Evolutionary conservation across 306 rosid genomes (phyloP).

Genomic region (Quercus alba): DNA sequence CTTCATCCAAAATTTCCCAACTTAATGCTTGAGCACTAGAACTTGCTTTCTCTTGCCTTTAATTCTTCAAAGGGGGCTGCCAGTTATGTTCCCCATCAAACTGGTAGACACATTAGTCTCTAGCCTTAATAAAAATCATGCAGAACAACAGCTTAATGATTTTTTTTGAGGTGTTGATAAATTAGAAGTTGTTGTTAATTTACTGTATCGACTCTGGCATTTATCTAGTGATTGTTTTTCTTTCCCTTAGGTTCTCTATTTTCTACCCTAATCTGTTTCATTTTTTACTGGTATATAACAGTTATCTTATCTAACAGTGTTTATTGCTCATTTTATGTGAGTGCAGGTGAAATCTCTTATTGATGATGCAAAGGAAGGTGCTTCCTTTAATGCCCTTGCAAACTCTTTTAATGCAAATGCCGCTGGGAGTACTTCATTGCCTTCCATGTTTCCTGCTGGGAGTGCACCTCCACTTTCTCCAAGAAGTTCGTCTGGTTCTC

Average conservation of each 20-base stretch:
- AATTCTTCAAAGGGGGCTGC: too few species aligned
- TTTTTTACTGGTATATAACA: not conserved
- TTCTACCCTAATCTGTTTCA: not conserved
- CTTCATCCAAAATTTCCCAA: too few species aligned
- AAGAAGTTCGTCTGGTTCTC: slow-evolving; percentile 77
- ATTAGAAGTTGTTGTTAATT: not conserved
- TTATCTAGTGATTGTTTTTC: not conserved
- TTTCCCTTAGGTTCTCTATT: not conserved
- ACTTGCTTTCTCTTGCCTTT: too few species aligned
- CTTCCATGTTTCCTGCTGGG: slow-evolving; percentile 67
- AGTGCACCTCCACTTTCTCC: slow-evolving; percentile 86
- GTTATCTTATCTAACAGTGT: slow-evolving; percentile 9
- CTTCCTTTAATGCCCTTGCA: slow-evolving; percentile 38
- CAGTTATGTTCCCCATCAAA: not conserved
- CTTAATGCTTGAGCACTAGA: too few species aligned
- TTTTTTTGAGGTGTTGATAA: not conserved
- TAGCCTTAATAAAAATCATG: not conserved
- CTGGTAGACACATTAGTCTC: not conserved
- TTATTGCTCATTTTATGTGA: slow-evolving; percentile 25
- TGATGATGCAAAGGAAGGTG: slow-evolving; percentile 60
- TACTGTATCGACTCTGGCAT: not conserved
- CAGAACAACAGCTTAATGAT: not conserved
- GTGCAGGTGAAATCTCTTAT: slow-evolving; percentile 65
- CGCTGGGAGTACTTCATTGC: slow-evolving; percentile 38
- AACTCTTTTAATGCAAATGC: slow-evolving; percentile 41